Base-by-base conservation (phyloP, 2,329 filamentous ascomycete species). In the Stylonectria norvegica region DNA sequence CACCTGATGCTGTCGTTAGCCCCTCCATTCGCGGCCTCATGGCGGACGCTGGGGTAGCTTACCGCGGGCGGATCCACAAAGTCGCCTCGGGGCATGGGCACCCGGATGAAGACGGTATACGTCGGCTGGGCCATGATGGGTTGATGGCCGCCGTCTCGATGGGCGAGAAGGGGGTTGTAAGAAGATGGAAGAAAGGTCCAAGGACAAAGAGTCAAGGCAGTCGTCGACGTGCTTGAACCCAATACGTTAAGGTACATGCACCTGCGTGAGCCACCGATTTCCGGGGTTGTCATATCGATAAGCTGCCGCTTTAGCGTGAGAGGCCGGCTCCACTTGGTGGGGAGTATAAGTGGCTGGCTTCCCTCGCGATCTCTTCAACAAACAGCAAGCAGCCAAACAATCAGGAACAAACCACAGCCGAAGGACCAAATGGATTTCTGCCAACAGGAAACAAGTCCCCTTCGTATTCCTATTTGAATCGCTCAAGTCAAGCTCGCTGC, bases 61-160 rank as follows among this genome's bases (percentile, higher is more conserved):
- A 90, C 90, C 50, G 85, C 83, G 33, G 88, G 86, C 42, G 93
- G 93, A 65, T 98, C 91, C 47, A 90, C 78, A 68, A 98, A 98
- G 56, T 86, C 81, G 28, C 86, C 85, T 41, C 93, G 79, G 23
- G 85, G 79, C 58, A 95, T 94, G 17, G 93, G 93, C n/a, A 97
- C 77, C 48, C 90, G 79, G 49, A 98, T 79, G 57, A 95, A 87
- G 44, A 95, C 83, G 11, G 87, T 95, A 62, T 79, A 83, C 23
- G 64, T 72, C 30, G 76, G 73, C 38, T 79, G 74, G 67, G 78
- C 48, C 66, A 70, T 70, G 41, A 17, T 55, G 27, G 20, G 36
- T 37, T 14, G 42, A 67, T 53, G 28, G 32, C 38, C 46, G 41
- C 38, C 36, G 30, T 8, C 7, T 7, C 36, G 29, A 31, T 33